Base-by-base conservation (phyloP, 495 filamentous ascomycete species). In the Penicillium pancosmium region DNA sequence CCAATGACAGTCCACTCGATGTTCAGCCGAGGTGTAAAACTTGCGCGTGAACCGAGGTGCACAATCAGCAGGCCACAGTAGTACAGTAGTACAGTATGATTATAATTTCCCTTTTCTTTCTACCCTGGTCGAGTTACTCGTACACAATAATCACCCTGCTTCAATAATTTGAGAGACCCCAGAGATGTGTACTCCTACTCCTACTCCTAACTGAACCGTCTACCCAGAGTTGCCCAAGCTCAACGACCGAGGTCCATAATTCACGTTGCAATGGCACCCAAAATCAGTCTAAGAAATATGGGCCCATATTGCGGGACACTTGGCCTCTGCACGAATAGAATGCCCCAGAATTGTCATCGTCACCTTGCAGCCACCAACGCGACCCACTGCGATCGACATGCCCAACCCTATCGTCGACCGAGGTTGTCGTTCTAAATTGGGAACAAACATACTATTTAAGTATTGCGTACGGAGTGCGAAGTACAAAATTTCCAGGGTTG, bases 1-100 rank as follows among this genome's bases (percentile, higher is more conserved):
- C 63, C 63, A 66, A 66, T 66, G 49, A 62, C 16, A 15, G n/a
- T 13, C 40, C 15, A 18, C 16, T 2, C 51, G 53, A 62, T 62
- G 53, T 52, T 62, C 52, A 60, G 19, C 63, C 59, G 61, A 63
- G 61, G 61, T 44, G 52, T 41, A 25, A 36, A 19, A 51, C 19
- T 19, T 23, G 25, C 38, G 40, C 11, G 16, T 13, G 12, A 33
- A 23, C 40, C 40, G 47, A 55, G 34, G 16, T 23, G 23, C 23
- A 23, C 3, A 23, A 23, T 23, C 27, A 31, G 27, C 27, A 31
- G 27, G 8, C 27, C 8, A 31, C 27, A 31, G 27, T 23, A 23
- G 23, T 23, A 23, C 19, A 21, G 19, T 21, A 23, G 23, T 23
- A 23, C 23, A 23, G 23, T 23, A 23, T 2, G 23, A 23, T 23